Base-by-base conservation (phyloP, 2,329 filamentous ascomycete species). In the Aaosphaeria arxii region DNA sequence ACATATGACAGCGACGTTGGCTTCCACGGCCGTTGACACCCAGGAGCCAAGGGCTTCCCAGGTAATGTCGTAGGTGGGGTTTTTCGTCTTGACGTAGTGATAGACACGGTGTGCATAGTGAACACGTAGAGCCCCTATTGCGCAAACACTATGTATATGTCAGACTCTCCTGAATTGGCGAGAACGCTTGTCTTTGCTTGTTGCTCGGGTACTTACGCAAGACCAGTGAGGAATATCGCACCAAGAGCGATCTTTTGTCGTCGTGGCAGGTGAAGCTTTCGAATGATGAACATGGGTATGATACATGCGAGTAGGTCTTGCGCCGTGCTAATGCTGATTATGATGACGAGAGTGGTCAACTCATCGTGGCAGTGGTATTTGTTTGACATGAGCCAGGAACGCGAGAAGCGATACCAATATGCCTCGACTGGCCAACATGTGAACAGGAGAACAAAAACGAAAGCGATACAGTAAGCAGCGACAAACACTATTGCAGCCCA, bases 171-270 rank as follows among this genome's bases (percentile, higher is more conserved):
- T 9, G n/a, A n/a, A 36, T 9, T 36, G 33, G 33, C 7, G 9
- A 24, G 17, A 24, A 24, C 17, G 17, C 17, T 71, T 40, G 75
- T 72, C 5, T 76, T 56, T 1, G 68, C 72, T 29, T 74, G 48
- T 57, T 75, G 77, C 54, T 78, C 75, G 77, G 67, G 24, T 76
- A 63, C 7, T 73, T 59, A 0, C 76, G 76, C 28, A 77, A 53
- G 1, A 61, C 53, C 41, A 71, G 70, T 73, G 41, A 64, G 61
- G 52, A 74, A 73, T 1, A 72, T 62, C 6, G 54, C 50, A 30
- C 56, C 35, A 4, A 73, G 47, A 6, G 62, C 59, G 7, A 61
- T 40, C 50, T 67, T 71, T 50, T 71, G 67, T n/a, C 58, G 51
- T 6, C 47, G 44, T 3, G 63, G 60, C 42, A 73, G 46, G 5